A percentile compares a stretch with the other conserved stretches of the same genome.
These are phyloP conservation scores for Botryosphaeria dothidea DNA, from an alignment of 2,329 filamentous ascomycete species.

Conservation along the genomic window DNA sequence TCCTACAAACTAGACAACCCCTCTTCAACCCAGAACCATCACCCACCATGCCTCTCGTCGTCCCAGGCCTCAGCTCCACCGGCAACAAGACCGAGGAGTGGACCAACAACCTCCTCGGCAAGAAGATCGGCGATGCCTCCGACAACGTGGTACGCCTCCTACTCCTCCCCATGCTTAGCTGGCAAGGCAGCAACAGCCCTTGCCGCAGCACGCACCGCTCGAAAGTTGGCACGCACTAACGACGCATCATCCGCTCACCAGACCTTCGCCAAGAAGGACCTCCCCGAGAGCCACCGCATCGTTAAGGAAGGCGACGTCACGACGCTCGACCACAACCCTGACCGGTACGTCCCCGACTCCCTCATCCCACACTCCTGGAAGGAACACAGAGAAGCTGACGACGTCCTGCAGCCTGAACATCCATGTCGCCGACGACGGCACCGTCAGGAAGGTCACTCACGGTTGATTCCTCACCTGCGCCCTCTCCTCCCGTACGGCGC, in stretches of 20 bases:
- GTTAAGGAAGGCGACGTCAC: conserved; percentile 48
- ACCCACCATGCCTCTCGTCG: conserved; percentile 51
- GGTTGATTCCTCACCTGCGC: conserved; percentile 32
- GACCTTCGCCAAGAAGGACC: conserved; percentile 53
- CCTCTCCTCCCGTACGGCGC: neutral
- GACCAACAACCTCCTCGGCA: conserved; percentile 51
- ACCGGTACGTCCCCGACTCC: conserved; percentile 34
- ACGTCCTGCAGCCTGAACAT: conserved; percentile 42
- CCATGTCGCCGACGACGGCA: conserved; percentile 50
- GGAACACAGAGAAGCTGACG: neutral
- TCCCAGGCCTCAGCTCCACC: conserved; percentile 46
- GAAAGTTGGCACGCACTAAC: too few relatives aligned
- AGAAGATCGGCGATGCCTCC: conserved; percentile 51
- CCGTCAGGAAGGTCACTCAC: conserved; percentile 49
- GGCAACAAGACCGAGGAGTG: conserved; percentile 43
- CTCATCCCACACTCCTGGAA: neutral
- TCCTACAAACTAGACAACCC: neutral
- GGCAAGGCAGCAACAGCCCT: neutral
- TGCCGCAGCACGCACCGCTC: too few relatives aligned
- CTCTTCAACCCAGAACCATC: neutral
- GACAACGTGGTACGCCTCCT: conserved; percentile 43
- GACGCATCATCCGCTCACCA: too few relatives aligned
- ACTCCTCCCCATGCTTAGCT: neutral
- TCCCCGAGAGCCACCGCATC: conserved; percentile 50
- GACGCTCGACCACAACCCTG: conserved; percentile 51